phyloP scores from a whole-genome alignment of 2,329 filamentous ascomycete species.

The Nemania diffusa region DNA sequence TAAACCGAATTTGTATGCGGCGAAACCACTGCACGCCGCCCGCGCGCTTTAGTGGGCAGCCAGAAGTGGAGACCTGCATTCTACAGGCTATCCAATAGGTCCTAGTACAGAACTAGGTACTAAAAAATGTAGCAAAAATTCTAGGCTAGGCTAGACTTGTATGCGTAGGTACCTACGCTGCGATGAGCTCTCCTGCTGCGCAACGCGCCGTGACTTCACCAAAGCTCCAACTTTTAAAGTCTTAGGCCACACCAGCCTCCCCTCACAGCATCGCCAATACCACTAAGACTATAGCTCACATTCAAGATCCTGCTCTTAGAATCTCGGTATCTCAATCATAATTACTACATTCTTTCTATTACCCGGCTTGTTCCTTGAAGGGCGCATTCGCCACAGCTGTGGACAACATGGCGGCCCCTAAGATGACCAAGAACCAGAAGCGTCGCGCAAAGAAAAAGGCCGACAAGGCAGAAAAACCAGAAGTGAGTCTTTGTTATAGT shows the following conservation, averaged over 20 bases:
- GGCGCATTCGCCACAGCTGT: conserved; percentile 34
- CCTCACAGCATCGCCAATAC: background rate
- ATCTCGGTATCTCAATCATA: background rate
- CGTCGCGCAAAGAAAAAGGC: conserved; percentile 95
- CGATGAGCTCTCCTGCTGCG: background rate
- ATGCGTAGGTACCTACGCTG: too few species aligned
- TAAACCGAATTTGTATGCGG: too few species aligned
- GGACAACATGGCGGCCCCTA: conserved; percentile 69
- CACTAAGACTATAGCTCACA: background rate
- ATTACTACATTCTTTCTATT: background rate
- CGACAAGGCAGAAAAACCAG: conserved; percentile 75
- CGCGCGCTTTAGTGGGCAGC: background rate
- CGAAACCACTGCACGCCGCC: too few species aligned
- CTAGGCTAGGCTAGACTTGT: background rate
- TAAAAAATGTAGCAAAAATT: background rate
- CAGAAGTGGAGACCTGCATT: background rate
- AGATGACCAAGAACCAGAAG: conserved; percentile 94
- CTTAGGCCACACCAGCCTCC: conserved; percentile 5
- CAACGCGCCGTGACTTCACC: background rate
- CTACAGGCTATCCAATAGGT: too few species aligned
- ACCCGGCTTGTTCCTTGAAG: conserved; percentile 12
- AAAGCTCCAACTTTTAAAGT: background rate
- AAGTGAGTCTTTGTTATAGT: conserved; percentile 54
- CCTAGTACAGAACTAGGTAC: background rate
- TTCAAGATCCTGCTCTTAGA: background rate